Conservation (phyloP, 1,284 basidiomycete genomes). For the Bothia castanella region DNA sequence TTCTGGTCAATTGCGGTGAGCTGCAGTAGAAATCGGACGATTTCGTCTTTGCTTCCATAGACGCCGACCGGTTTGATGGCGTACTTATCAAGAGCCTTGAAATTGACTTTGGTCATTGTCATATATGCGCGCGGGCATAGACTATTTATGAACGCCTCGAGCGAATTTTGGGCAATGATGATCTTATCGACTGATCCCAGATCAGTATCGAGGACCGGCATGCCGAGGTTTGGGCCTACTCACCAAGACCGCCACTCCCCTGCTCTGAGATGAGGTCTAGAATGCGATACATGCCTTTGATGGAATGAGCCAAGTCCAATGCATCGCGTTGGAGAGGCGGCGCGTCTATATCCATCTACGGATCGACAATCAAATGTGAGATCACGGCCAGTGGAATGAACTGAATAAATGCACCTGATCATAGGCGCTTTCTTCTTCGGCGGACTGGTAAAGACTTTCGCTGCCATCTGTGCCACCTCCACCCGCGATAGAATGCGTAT, state of each 20-base stretch:
- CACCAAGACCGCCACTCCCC: constrained; percentile 50
- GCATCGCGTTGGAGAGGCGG: constrained; percentile 11
- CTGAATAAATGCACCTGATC: constrained; percentile 14
- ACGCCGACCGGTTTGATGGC: constrained; percentile 49
- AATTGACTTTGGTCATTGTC: constrained; percentile 52
- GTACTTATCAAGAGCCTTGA: constrained; percentile 43
- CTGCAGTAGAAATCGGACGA: constrained; percentile 42
- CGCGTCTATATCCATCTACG: constrained; percentile 24
- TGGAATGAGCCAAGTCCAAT: constrained; percentile 26
- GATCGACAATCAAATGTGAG: neutral
- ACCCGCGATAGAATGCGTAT: neutral
- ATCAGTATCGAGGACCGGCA: neutral
- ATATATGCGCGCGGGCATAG: constrained; percentile 43
- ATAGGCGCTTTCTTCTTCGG: constrained; percentile 7
- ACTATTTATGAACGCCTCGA: constrained; percentile 43
- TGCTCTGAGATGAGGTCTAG: constrained; percentile 51
- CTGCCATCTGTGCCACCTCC: neutral
- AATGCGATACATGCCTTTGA: constrained; percentile 48
- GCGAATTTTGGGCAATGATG: constrained; percentile 48
- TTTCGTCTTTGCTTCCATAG: constrained; percentile 51
- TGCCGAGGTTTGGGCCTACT: constrained; percentile 1
- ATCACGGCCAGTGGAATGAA: neutral
- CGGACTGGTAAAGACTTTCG: constrained; percentile 23
- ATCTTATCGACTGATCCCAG: constrained; percentile 49
- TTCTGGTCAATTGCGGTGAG: constrained; percentile 35